Percentiles rank a stretch among this genome's conserved stretches.
Evolutionary conservation across 495 filamentous ascomycete genomes (phyloP).

Genomic region (Rhypophila decipiens): DNA sequence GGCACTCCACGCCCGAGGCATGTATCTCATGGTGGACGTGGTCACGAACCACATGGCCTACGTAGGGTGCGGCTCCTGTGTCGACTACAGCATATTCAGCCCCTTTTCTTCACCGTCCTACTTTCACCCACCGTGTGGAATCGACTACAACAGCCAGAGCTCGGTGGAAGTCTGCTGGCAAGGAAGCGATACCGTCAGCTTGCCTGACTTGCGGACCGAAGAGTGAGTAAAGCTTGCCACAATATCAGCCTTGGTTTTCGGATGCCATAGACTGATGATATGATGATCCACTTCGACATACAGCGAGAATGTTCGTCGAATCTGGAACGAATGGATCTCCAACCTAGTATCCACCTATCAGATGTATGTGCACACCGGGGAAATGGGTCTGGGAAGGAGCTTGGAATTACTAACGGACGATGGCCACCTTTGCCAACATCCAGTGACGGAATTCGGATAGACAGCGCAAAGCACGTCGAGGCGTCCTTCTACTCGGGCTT

Average conservation of each 20-base stretch:
- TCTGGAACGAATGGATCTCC: constrained; percentile 62
- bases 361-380: constrained; percentile 35
- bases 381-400: too few relatives aligned
- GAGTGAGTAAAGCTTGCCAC: neutral
- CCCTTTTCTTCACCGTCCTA: constrained; percentile 59
- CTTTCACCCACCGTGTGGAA: constrained; percentile 61
- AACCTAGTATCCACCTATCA: constrained; percentile 60
- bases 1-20: constrained; percentile 55
- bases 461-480: constrained; percentile 68
- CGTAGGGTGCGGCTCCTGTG: constrained; percentile 41
- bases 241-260: neutral
- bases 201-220: neutral
- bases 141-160: constrained; percentile 57
- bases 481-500: constrained; percentile 64
- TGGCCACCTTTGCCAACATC: too few relatives aligned
- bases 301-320: constrained; percentile 41
- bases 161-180: constrained; percentile 55
- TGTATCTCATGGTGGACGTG: constrained; percentile 76
- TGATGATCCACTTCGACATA: neutral
- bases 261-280: neutral
- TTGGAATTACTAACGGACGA: too few relatives aligned
- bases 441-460: constrained; percentile 67
- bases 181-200: constrained; percentile 52
- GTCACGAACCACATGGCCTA: constrained; percentile 76
- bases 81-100: constrained; percentile 56